Conservation (phyloP, 139 green algal genomes). For the Chlamydomonas sp. region DNA sequence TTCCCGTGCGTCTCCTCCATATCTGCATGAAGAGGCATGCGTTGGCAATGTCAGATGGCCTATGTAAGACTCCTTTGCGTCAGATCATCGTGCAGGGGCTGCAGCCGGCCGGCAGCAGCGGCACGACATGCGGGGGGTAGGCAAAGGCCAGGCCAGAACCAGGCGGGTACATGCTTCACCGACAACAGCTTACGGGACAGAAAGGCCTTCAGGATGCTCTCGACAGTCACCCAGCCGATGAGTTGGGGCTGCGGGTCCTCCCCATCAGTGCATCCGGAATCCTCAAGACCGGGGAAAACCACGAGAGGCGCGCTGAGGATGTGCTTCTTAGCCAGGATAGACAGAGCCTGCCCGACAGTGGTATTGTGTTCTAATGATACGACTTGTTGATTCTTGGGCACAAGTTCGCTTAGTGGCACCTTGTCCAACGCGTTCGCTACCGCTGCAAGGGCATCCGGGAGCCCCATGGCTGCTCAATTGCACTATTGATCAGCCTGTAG, state of each 20-base stretch:
- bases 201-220: conserved; percentile 60
- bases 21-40: conserved; percentile 42
- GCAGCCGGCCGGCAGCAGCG: background rate
- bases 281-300: conserved; percentile 61
- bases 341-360: background rate
- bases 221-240: conserved; percentile 75
- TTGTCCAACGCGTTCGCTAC: no score
- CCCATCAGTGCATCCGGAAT: conserved; percentile 22
- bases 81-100: background rate
- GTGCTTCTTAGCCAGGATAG: conserved; percentile 63
- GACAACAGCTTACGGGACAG: conserved; percentile 5
- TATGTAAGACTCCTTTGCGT: background rate
- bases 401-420: no score
- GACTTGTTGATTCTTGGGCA: no score
- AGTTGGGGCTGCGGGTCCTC: conserved; percentile 51
- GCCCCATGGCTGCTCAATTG: no score
- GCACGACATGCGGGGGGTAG: background rate
- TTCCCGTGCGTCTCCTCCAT: conserved; percentile 51
- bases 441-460: no score
- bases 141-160: background rate
- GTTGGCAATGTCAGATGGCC: background rate
- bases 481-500: no score
- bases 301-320: conserved; percentile 79
- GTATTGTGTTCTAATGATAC: conserved; percentile 17
- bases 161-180: background rate